Conservation (phyloP, 805 yeast genomes). For the Debaryomyces castellii region DNA sequence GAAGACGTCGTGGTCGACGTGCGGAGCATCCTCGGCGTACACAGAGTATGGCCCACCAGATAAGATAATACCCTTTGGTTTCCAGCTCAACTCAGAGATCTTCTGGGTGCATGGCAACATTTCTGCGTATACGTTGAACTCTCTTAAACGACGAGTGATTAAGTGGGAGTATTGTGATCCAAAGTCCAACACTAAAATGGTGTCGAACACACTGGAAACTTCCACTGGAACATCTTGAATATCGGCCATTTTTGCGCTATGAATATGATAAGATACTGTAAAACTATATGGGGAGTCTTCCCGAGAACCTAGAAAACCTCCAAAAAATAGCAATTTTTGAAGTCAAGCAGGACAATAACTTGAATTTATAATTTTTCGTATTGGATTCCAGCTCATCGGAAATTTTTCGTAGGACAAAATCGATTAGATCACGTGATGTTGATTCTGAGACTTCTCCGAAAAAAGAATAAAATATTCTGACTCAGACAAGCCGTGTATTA, state of each 20-base stretch:
- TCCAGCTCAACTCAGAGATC: constrained; percentile 87
- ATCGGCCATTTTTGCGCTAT: constrained; percentile 2
- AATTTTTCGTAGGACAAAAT: not conserved
- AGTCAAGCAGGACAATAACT: not conserved
- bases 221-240: constrained; percentile 45
- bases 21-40: constrained; percentile 93
- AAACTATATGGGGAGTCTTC: constrained; percentile 1
- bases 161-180: constrained; percentile 98
- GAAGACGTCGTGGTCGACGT: constrained; percentile 92
- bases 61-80: constrained; percentile 92
- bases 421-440: not conserved
- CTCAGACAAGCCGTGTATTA: too few species aligned
- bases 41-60: constrained; percentile 99
- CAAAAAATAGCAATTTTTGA: not conserved
- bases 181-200: constrained; percentile 94
- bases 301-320: constrained; percentile 2
- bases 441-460: too few species aligned
- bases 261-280: not conserved
- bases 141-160: constrained; percentile 96
- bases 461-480: too few species aligned
- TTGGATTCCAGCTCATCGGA: constrained; percentile 1
- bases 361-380: not conserved
- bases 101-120: constrained; percentile 99
- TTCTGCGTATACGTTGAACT: constrained; percentile 96
- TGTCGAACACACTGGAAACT: constrained; percentile 90